A percentile compares a stretch with the other conserved stretches of the same genome.
Evolutionary conservation across 1,139 yeast genomes (phyloP).

Genomic region (Sugiyamaella sp.): DNA sequence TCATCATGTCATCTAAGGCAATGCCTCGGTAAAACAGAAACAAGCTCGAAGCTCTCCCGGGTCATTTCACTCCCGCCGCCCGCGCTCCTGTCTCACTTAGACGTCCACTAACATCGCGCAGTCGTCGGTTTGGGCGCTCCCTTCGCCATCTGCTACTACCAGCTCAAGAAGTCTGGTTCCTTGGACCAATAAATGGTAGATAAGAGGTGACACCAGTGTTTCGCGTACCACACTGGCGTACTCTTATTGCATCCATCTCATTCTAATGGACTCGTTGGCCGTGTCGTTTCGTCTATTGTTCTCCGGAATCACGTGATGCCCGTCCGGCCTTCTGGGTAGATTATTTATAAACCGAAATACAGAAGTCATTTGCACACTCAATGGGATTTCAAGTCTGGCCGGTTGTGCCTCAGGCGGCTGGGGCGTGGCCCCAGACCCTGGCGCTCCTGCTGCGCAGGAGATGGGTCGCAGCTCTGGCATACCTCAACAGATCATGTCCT

Average conservation of each 20-base stretch:
- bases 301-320: neutral
- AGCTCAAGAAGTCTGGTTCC: constrained; percentile 43
- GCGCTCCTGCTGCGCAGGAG: neutral
- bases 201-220: neutral
- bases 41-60: too few relatives aligned
- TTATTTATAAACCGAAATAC: neutral
- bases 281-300: neutral
- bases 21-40: too few relatives aligned
- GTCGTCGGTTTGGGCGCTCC: constrained; percentile 45
- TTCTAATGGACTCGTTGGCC: constrained; percentile 3
- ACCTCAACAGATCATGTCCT: too few relatives aligned
- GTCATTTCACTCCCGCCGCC: too few relatives aligned
- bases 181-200: constrained; percentile 16
- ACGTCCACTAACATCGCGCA: constrained; percentile 21
- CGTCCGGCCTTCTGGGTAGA: neutral
- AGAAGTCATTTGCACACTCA: neutral
- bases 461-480: too few relatives aligned
- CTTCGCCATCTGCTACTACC: constrained; percentile 43
- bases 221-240: neutral
- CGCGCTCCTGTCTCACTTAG: neutral
- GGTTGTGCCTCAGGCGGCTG: neutral
- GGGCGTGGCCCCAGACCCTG: neutral
- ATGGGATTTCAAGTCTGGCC: neutral
- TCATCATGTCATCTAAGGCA: too few relatives aligned
- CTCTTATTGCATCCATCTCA: neutral